These are phyloP conservation scores for Verbascum thapsus DNA, from an alignment of 257 asterid genomes.

Conservation along the genomic window DNA sequence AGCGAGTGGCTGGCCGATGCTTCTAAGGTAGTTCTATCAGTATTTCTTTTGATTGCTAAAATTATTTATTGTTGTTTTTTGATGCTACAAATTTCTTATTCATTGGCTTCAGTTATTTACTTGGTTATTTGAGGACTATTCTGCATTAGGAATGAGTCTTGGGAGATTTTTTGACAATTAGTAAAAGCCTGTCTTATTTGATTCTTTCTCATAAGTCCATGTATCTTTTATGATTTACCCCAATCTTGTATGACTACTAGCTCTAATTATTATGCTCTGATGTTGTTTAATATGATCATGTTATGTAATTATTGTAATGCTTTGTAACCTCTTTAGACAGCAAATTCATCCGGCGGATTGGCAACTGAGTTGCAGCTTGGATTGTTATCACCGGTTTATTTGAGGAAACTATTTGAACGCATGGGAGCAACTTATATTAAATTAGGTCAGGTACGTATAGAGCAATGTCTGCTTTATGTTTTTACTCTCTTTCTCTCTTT, in stretches of 20 bases:
- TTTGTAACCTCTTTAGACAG: conserved; percentile 49
- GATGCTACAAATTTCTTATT: conserved; percentile 14
- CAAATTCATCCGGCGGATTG: conserved; percentile 65
- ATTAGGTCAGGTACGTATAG: conserved; percentile 80
- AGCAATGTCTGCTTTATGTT: neutral
- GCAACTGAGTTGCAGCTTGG: conserved; percentile 88
- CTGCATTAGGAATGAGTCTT: conserved; percentile 3
- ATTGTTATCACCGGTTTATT: conserved; percentile 77
- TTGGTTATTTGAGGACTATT: neutral
- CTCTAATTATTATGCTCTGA: neutral
- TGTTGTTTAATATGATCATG: neutral
- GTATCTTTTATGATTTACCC: neutral
- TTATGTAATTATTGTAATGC: conserved; percentile 24
- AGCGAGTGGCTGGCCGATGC: conserved; percentile 91
- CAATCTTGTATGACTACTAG: neutral
- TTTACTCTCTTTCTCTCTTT: neutral
- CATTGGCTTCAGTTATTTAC: neutral
- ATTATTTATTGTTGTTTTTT: neutral
- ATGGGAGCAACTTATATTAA: conserved; percentile 97
- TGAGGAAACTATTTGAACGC: conserved; percentile 91
- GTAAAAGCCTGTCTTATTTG: conserved; percentile 4
- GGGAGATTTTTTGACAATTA: neutral
- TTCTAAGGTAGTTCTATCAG: conserved; percentile 61
- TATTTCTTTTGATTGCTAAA: conserved; percentile 6
- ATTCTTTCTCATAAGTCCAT: conserved; percentile 6